These are phyloP conservation scores for Phytophthora sp. DNA, from an alignment of 352 stramenopile genomes.

Conservation along the genomic window DNA sequence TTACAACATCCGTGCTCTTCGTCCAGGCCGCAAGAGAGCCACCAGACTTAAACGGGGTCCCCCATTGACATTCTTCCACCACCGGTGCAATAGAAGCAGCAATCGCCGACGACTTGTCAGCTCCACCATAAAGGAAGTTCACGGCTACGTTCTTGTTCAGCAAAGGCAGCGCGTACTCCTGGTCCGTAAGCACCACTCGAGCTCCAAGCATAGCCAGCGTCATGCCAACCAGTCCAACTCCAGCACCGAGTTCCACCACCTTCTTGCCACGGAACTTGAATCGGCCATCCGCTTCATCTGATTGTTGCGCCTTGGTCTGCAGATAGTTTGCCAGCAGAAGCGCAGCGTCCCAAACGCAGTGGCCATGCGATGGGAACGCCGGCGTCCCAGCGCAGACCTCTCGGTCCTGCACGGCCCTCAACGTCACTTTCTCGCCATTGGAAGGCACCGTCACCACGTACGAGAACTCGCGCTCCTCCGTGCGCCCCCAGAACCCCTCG, in stretches of 20 bases:
- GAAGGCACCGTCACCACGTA: constrained; percentile 33
- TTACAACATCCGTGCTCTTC: constrained; percentile 42
- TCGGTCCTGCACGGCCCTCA: constrained; percentile 48
- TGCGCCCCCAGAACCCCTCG: constrained; percentile 42
- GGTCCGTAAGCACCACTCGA: constrained; percentile 53
- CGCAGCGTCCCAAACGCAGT: constrained; percentile 67
- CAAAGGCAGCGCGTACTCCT: constrained; percentile 57
- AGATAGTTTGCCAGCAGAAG: constrained; percentile 58
- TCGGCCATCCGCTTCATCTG: neutral
- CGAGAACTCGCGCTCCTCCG: constrained; percentile 41
- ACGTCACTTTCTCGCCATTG: constrained; percentile 3
- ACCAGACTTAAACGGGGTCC: constrained; percentile 29
- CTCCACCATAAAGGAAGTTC: constrained; percentile 37
- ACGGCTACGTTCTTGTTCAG: constrained; percentile 51
- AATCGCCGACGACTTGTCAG: neutral
- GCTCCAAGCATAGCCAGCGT: constrained; percentile 47
- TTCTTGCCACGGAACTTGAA: constrained; percentile 34
- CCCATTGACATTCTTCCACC: constrained; percentile 52
- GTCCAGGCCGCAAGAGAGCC: constrained; percentile 34
- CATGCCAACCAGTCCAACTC: constrained; percentile 62
- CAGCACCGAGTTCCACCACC: constrained; percentile 53
- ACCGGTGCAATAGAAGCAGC: constrained; percentile 16
- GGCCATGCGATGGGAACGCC: constrained; percentile 54
- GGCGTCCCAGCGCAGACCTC: constrained; percentile 41
- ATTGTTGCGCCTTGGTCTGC: constrained; percentile 28